Evolutionary conservation across 371 early-diverging fungal genomes (phyloP).

Genomic region (Choanephora cucurbitarum): DNA sequence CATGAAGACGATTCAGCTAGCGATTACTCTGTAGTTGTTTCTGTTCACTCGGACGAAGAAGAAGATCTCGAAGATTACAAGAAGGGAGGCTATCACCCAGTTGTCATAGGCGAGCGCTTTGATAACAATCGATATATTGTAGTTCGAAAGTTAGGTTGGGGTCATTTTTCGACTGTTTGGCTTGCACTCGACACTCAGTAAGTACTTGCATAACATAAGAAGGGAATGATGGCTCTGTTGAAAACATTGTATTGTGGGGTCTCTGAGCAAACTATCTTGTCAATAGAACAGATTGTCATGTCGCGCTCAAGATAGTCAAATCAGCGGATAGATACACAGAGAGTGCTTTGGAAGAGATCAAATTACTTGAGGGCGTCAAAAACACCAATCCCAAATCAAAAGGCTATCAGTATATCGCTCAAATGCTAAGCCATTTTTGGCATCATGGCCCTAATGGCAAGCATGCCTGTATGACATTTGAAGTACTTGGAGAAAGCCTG

Average conservation of each 20-base stretch:
- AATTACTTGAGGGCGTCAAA: constrained; percentile 77
- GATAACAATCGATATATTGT: constrained; percentile 80
- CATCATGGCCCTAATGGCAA: constrained; percentile 89
- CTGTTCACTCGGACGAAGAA: constrained; percentile 67
- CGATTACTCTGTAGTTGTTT: constrained; percentile 27
- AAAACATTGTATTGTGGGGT: no score
- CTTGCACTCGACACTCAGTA: constrained; percentile 80
- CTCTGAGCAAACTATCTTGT: background rate
- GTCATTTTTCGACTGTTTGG: constrained; percentile 98
- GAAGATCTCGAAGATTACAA: constrained; percentile 90
- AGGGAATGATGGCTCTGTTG: background rate
- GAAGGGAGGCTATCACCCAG: constrained; percentile 94
- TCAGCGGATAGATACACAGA: constrained; percentile 94
- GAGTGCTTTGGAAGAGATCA: constrained; percentile 95
- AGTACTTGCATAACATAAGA: constrained; percentile 14
- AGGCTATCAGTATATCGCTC: constrained; percentile 74
- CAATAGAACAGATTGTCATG: constrained; percentile 68
- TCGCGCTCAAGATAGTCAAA: constrained; percentile 96
- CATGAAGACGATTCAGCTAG: constrained; percentile 22
- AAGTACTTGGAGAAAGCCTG: constrained; percentile 94
- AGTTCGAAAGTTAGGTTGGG: constrained; percentile 96
- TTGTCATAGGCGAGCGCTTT: constrained; percentile 83
- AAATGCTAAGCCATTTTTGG: constrained; percentile 87
- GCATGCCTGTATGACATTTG: constrained; percentile 97
- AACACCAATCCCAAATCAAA: constrained; percentile 61